Evolutionary conservation across 805 yeast species (phyloP), one percentile per base, ranked within the genome.

Genomic region (Cyberlindnera petersonii): DNA sequence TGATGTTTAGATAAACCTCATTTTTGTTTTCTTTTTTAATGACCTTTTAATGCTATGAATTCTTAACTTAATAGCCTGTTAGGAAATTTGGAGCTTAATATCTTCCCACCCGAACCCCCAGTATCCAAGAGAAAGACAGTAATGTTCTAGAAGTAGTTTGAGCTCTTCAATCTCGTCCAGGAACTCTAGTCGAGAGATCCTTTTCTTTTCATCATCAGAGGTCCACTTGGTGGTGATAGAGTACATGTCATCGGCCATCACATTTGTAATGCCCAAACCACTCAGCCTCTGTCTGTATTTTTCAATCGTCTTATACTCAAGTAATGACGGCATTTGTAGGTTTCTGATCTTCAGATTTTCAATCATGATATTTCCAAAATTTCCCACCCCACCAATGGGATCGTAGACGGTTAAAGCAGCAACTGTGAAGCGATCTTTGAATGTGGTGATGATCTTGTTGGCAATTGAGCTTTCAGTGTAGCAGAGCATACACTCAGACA

Each of bases 81-180:
- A 14, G 16, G 33, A 33, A 32, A 29, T 30, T 10, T 28, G 11
- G 23, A 30, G 15, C 14, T 28, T 24, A 9, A 44, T 59, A 55
- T 56, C 26, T 40, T 37, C 29, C 52, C 54, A 52, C 4, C 40
- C 38, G 24, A 49, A 42, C 1, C 59, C 58, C 47, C 52, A 48
- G 20, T 38, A 36, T 2, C 61, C 64, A 20, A 55, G 41, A 13
- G 55, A 53, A 26, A 76, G 57, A 31, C 79, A 68, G 50, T 77
- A 77, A 55, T 77, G 84, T 19, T 68, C 63, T 39, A 74, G 66
- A 39, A 77, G 58, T 16, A 77, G 56, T 45, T 57, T 62, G 33
- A 77, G 59, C 47, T 77, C 84, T 55, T 77, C 84, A 20, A 77
- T 57, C 52, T 77, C 84, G 56, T 77, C 84, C 20, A 77, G 58